Base-by-base conservation (phyloP, 352 stramenopile genomes). In the Stephanocyclus meneghinianus region DNA sequence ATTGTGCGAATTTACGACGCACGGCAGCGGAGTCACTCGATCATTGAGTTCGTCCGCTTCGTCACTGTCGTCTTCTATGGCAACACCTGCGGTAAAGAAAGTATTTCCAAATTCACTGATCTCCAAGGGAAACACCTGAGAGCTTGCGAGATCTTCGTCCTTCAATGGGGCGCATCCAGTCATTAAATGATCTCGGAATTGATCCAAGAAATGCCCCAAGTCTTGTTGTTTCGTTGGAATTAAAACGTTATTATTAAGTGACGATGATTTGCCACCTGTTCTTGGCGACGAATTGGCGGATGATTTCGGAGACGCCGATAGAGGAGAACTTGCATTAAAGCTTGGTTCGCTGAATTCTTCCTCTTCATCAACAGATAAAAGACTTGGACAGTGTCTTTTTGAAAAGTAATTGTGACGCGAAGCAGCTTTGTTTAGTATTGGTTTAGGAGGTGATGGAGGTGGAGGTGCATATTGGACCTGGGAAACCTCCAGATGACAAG, bases 161-260 rank as follows among this genome's bases (percentile, higher is more conserved):
- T 40, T 47, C 21, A 53, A 29, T 42, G 40, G 16, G 30, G 75
- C 18, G 42, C 78, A 85, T 53, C 67, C 59, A 26, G 44, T 59
- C 42, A 78, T 53, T 16, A 85, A 64, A 4, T 68, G 47, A 21
- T 78, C 65, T 13, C 62, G 47, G n/a, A 83, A 69, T 42, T 78
- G 44, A 72, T 81, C 66, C n/a, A 85, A 66, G 37, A 85, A 85
- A 37, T 74, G 68, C 40, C 26, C 53, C 15, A 85, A 71, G 40
- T 85, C 67, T 13, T 85, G 81, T 9, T 62, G 64, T 5, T 77
- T 47, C 7, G 35, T 62, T 21, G 55, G n/a, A 4, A 32, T 35
- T 4, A 16, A n/a, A 44, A 37, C 7, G 5, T 32, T 29, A 9
- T 56, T 53, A 9, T 30, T 50, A 21, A 5, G 53, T 30, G n/a